Evolutionary conservation across 192 early-diverging fungal genomes (phyloP).

Genomic region (Coemansia umbellata): DNA sequence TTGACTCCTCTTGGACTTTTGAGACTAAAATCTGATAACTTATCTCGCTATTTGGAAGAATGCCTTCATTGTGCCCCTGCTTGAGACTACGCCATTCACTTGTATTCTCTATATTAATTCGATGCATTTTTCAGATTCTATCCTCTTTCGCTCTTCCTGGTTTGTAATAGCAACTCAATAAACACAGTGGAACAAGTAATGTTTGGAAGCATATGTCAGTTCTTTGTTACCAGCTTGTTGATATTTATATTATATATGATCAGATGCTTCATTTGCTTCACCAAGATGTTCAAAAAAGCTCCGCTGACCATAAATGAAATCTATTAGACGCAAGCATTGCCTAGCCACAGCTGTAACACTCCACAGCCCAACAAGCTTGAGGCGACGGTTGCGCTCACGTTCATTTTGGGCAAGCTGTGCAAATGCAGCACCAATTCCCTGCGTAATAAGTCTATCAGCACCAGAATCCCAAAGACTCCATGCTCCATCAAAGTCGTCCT

Average conservation of each 20-base stretch:
- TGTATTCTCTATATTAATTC: too few relatives aligned
- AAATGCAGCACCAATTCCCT: constrained; percentile 81
- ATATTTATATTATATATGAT: too few relatives aligned
- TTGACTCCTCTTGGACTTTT: constrained; percentile 35
- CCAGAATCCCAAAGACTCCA: constrained; percentile 88
- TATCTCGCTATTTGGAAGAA: constrained; percentile 30
- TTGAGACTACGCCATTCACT: too few relatives aligned
- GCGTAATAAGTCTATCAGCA: constrained; percentile 66
- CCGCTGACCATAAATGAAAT: constrained; percentile 68
- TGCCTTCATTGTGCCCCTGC: constrained; percentile 9
- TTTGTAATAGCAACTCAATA: too few relatives aligned
- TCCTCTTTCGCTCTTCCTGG: too few relatives aligned
- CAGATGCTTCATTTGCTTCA: too few relatives aligned
- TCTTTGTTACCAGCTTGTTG: too few relatives aligned
- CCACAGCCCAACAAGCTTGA: constrained; percentile 89
- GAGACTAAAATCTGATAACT: constrained; percentile 26
- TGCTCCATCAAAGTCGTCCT: constrained; percentile 86
- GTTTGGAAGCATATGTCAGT: too few relatives aligned
- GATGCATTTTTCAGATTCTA: too few relatives aligned
- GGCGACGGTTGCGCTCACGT: constrained; percentile 71
- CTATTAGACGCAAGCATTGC: constrained; percentile 66
- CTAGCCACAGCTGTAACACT: constrained; percentile 71
- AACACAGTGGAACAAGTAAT: too few relatives aligned
- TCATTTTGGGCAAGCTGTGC: constrained; percentile 74
- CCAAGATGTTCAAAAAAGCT: constrained; percentile 55